Percentiles rank a stretch among this genome's conserved stretches.
Evolutionary conservation across 2,329 filamentous ascomycete genomes (phyloP).

Genomic region (Geosmithia flava): DNA sequence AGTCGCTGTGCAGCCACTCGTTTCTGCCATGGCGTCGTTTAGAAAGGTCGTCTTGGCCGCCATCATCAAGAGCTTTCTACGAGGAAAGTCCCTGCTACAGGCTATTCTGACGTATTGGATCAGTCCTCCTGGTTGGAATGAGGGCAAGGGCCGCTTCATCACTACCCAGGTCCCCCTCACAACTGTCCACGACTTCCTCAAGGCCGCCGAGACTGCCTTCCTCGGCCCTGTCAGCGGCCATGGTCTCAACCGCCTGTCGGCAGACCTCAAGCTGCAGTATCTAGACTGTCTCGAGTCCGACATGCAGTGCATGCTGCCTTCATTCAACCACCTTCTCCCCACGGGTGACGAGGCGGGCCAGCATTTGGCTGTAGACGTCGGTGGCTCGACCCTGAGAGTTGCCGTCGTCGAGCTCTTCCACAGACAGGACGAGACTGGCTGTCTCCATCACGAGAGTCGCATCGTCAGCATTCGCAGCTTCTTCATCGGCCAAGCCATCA

Average conservation of each 20-base stretch:
- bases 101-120: conserved; percentile 44
- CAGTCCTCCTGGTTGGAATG: conserved; percentile 21
- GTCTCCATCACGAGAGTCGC: conserved; percentile 22
- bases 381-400: conserved; percentile 54
- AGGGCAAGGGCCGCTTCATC: conserved; percentile 6
- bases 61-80: conserved; percentile 42
- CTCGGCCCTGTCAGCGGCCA: conserved; percentile 32
- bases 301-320: conserved; percentile 50
- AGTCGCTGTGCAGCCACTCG: conserved; percentile 28
- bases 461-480: conserved; percentile 44
- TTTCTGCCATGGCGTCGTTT: conserved; percentile 45
- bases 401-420: conserved; percentile 46
- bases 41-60: conserved; percentile 41
- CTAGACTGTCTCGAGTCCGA: conserved; percentile 36
- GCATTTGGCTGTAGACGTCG: conserved; percentile 55
- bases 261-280: conserved; percentile 41
- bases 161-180: conserved; percentile 7
- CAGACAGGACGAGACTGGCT: conserved; percentile 12
- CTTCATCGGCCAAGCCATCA: conserved; percentile 42
- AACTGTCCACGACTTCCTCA: conserved; percentile 38
- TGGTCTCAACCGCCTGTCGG: conserved; percentile 32
- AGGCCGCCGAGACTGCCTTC: conserved; percentile 40
- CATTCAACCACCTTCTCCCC: conserved; percentile 52
- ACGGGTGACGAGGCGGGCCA: conserved; percentile 45
- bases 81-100: conserved; percentile 46